Base-by-base conservation (phyloP, 2,329 filamentous ascomycete genomes). In the Colletotrichum echinochloae region DNA sequence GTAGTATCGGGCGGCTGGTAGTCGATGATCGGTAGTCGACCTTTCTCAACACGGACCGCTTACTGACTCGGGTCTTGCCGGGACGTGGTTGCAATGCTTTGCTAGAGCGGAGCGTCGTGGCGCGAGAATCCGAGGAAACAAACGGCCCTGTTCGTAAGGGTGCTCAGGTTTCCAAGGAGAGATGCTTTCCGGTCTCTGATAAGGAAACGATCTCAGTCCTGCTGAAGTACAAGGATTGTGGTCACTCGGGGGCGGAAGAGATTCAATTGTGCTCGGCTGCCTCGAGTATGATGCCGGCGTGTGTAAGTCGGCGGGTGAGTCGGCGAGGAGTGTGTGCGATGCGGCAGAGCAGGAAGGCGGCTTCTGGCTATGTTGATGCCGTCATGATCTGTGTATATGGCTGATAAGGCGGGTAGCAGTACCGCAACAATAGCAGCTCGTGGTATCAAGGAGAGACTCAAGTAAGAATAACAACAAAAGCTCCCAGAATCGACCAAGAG, bases 361-460 rank as follows among this genome's bases (percentile, higher is more conserved):
- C 63, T 52, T 30, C 67, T 55, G 20, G 65, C 55, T 71, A 67
- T 46, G 52, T 63, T 59, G 64, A 61, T 54, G 48, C 14, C 68
- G 57, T 71, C 68, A 71, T 71, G 59, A 48, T 71, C 52, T 52
- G 64, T 39, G 16, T 23, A 52, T 59, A 30, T 23, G 51, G 33
- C 57, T 51, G 57, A 62, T 30, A 48, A 18, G 56, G 41, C 63
- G 62, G 61, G 12, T 59, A 18, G 49, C 18, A 37, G 46, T 61
- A 62, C 46, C 33, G 60, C 37, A 54, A 48, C 48, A 62, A 39
- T 18, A 41, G 63, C 63, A 60, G 68, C 59, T 71, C 68, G 64
- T 67, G 68, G 65, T 67, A 68, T 71, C 68, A 71, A 71, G 57
- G 68, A 71, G 46, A 71, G 68, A 68, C 68, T 67, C 65, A 64